Evolutionary conservation across 2,329 filamentous ascomycete genomes (phyloP).

Genomic region (Fusarium sterilihyphosum): DNA sequence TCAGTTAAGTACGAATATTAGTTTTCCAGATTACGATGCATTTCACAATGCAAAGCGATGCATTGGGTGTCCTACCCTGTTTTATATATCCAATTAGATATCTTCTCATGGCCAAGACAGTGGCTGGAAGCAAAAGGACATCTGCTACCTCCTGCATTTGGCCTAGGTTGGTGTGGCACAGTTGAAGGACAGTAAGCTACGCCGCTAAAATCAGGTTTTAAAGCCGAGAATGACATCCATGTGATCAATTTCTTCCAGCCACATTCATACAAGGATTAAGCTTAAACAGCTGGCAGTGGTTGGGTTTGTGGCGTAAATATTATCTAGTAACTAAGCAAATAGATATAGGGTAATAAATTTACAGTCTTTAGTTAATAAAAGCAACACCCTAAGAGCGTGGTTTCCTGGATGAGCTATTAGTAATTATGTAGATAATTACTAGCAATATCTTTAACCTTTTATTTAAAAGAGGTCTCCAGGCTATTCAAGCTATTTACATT

Average conservation of each 20-base stretch:
- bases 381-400: not conserved
- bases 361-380: rapidly evolving
- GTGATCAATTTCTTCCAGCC: not conserved
- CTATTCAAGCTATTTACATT: not conserved
- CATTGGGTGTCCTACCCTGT: not conserved
- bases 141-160: not conserved
- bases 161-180: not conserved
- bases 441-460: rapidly evolving
- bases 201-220: not conserved
- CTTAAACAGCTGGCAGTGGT: not conserved
- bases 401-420: no score
- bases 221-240: not conserved
- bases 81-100: slow-evolving; percentile 18
- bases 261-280: not conserved
- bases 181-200: not conserved
- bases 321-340: rapidly evolving
- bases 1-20: not conserved
- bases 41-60: not conserved
- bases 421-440: rapidly evolving
- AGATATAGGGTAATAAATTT: rapidly evolving
- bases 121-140: not conserved
- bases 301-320: no score
- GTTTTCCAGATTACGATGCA: no score
- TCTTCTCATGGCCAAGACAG: not conserved
- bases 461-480: rapidly evolving